Conservation (phyloP, 805 yeast genomes). For the Geotrichum ghanense region DNA sequence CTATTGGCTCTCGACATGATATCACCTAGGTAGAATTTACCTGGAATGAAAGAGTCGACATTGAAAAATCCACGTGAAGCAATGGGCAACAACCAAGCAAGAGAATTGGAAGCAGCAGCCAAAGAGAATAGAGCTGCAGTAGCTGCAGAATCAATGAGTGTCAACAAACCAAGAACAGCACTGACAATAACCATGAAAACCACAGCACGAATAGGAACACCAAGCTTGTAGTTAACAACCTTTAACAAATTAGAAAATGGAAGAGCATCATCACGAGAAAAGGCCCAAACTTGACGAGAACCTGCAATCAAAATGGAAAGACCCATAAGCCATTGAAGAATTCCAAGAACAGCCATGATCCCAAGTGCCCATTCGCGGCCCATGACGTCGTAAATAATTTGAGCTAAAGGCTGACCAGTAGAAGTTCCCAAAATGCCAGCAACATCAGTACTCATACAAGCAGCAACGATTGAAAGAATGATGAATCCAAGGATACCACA, state of each 20-base stretch:
- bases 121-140: slow-evolving; percentile 59
- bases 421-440: slow-evolving; percentile 31
- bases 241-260: slow-evolving; percentile 49
- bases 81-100: slow-evolving; percentile 55
- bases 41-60: slow-evolving; percentile 43
- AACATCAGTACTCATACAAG: slow-evolving; percentile 39
- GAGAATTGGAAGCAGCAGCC: slow-evolving; percentile 48
- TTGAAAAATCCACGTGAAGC: slow-evolving; percentile 39
- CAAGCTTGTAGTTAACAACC: slow-evolving; percentile 40
- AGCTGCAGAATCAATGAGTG: slow-evolving; percentile 48
- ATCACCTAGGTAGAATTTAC: slow-evolving; percentile 54
- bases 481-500: slow-evolving; percentile 52
- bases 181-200: slow-evolving; percentile 40
- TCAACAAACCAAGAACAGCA: slow-evolving; percentile 44
- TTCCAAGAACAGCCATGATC: slow-evolving; percentile 44
- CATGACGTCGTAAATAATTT: slow-evolving; percentile 47
- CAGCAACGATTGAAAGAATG: slow-evolving; percentile 40
- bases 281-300: slow-evolving; percentile 65
- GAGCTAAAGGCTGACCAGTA: slow-evolving; percentile 56
- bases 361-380: slow-evolving; percentile 58
- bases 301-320: slow-evolving; percentile 49
- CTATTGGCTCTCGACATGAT: slow-evolving; percentile 34
- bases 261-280: slow-evolving; percentile 66
- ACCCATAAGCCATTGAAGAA: slow-evolving; percentile 59
- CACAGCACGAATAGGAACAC: slow-evolving; percentile 60